phyloP scores from a whole-genome alignment of 352 stramenopile genomes.

The Pythium myriotylum region DNA sequence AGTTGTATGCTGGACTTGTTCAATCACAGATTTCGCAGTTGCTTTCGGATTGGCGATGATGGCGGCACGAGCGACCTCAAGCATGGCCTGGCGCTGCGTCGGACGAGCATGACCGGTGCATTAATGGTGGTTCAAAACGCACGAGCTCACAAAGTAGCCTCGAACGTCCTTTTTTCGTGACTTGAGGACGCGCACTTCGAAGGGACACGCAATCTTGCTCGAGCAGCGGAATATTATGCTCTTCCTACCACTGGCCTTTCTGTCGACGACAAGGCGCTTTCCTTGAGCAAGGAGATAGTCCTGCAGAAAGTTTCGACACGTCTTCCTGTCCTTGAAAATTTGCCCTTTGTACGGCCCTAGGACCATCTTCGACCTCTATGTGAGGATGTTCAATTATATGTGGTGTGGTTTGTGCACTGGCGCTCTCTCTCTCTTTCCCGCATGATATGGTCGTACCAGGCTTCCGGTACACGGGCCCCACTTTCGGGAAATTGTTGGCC shows the following conservation, averaged over 20 bases:
- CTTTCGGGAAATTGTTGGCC: background rate
- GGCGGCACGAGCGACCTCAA: slow-evolving; percentile 8
- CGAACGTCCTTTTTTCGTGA: background rate
- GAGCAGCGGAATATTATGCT: slow-evolving; percentile 6
- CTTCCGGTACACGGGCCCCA: slow-evolving; percentile 4
- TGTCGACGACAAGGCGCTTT: slow-evolving; percentile 4
- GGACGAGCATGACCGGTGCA: slow-evolving; percentile 4
- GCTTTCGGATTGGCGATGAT: too few species aligned
- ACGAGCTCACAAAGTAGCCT: slow-evolving; percentile 8
- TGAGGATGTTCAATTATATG: background rate
- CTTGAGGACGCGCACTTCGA: slow-evolving; percentile 13
- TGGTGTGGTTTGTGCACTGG: background rate
- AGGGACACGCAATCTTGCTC: background rate
- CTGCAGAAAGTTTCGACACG: slow-evolving; percentile 10
- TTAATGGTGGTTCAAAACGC: background rate
- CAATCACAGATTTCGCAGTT: background rate
- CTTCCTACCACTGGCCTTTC: slow-evolving; percentile 9
- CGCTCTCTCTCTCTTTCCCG: background rate
- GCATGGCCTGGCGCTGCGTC: background rate
- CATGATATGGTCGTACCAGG: slow-evolving; percentile 2
- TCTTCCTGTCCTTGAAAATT: slow-evolving; percentile 4
- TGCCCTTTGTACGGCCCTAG: slow-evolving; percentile 1
- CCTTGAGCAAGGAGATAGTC: slow-evolving; percentile 1
- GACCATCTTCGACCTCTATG: background rate
- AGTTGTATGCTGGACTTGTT: slow-evolving; percentile 6